Evolutionary conservation across 2,329 filamentous ascomycete genomes (phyloP), one percentile per base, ranked within the genome.

Genomic region (Alternaria solani): DNA sequence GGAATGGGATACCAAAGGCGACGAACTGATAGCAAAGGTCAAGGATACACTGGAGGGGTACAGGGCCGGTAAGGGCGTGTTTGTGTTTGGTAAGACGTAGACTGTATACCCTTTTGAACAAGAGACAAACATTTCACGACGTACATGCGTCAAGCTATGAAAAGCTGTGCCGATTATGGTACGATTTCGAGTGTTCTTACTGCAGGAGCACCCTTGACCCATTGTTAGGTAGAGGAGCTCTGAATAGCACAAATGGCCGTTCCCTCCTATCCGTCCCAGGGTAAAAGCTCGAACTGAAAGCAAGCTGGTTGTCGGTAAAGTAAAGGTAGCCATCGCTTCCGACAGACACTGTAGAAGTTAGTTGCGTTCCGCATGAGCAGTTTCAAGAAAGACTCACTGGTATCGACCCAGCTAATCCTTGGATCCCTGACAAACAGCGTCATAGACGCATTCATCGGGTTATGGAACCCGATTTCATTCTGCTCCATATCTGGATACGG

Each of bases 51-150:
- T 98, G 44, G 85, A 90, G 57, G 95, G 94, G 0, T 98, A 91
- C 77, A 87, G 93, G 73, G 87, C 88, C 66, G 94, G 94, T 11
- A 99, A 99, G 83, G 91, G 93, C 0, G 87, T 99, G 3, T 95
- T 98, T 77, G 86, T 94, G 5, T 98, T 95, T 79, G 86, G 86
- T 25, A 72, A 76, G 65, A 79, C 76, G 41, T 79, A 61, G 46
- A 44, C 1, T 59, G n/a, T 28, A 11, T 20, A 46, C 36, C 16
- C 1, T 1, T 12, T 12, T 16, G 20, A 25, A 25, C 4, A 25
- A 32, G 20, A 36, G 48, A 2, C 36, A 55, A 42, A 48, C 28
- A 14, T 20, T 55, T 5, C 5, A 42, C 16, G 11, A 1, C 3
- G 25, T 49, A 5, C 36, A 36, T 38, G 12, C 2, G 8, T 49